phyloP scores from a whole-genome alignment of 176 grass and related monocot genomes.

The sorghum (Sorghum bicolor) region DNA sequence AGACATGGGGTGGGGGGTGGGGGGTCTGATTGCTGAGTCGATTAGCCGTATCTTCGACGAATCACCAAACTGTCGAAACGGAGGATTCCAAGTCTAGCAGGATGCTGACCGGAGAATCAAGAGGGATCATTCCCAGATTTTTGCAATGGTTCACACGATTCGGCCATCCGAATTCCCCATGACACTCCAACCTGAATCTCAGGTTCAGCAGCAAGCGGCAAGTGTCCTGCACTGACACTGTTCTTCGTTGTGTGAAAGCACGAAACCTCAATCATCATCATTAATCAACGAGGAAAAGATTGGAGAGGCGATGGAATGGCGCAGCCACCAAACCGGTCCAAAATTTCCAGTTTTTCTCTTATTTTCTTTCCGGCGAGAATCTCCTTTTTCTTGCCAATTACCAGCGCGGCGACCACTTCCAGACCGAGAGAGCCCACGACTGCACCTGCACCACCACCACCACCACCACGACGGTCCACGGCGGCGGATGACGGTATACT shows the following conservation, averaged over 20 bases:
- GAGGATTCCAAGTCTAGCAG: neutral
- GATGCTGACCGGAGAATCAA: neutral
- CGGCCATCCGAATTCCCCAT: neutral
- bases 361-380: neutral
- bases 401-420: slow-evolving; percentile 33
- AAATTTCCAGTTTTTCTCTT: neutral
- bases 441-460: neutral
- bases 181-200: neutral
- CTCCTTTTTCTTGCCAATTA: neutral
- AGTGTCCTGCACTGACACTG: neutral
- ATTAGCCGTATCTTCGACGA: neutral
- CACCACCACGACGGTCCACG: neutral
- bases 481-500: slow-evolving; percentile 15
- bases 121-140: no score
- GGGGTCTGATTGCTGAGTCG: neutral
- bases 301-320: neutral
- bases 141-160: neutral
- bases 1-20: no score
- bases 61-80: neutral
- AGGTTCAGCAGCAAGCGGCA: neutral
- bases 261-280: neutral
- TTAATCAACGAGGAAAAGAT: neutral
- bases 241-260: neutral
- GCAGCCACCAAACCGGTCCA: neutral
- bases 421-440: neutral